Conservation (phyloP, 208 protist species). For the Balamuthia mandrillaris region DNA sequence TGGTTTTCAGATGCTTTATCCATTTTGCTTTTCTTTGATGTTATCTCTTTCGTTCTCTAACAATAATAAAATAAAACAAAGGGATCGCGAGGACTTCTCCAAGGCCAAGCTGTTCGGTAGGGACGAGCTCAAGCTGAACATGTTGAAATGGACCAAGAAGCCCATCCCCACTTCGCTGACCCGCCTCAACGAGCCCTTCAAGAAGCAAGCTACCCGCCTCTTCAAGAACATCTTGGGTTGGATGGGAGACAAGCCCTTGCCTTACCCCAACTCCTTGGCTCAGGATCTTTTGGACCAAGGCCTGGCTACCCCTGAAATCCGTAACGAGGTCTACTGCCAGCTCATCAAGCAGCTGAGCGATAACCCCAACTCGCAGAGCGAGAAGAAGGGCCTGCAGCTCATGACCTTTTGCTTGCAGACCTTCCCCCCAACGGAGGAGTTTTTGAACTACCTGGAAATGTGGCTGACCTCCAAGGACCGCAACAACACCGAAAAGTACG, state of each 20-base stretch:
- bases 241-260: conserved; percentile 29
- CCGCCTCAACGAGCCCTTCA: background rate
- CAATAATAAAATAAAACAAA: too few relatives aligned
- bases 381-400: conserved; percentile 21
- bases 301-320: background rate
- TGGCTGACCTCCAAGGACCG: background rate
- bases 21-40: background rate
- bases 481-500: background rate
- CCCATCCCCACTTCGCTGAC: conserved; percentile 34
- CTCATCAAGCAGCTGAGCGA: conserved; percentile 38
- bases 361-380: background rate
- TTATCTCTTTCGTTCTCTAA: background rate
- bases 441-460: conserved; percentile 36
- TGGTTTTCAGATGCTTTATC: background rate
- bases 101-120: conserved; percentile 38
- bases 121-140: background rate
- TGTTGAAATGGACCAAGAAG: conserved; percentile 25
- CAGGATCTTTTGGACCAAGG: conserved; percentile 23
- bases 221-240: conserved; percentile 37
- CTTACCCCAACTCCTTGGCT: background rate
- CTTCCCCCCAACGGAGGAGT: conserved; percentile 33
- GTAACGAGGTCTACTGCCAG: conserved; percentile 33
- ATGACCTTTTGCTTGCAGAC: conserved; percentile 22
- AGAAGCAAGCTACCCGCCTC: conserved; percentile 11
- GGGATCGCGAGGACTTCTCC: conserved; percentile 26